These are phyloP conservation scores for Lavandula angustifolia DNA, from an alignment of 257 asterid species.

Conservation along the genomic window DNA sequence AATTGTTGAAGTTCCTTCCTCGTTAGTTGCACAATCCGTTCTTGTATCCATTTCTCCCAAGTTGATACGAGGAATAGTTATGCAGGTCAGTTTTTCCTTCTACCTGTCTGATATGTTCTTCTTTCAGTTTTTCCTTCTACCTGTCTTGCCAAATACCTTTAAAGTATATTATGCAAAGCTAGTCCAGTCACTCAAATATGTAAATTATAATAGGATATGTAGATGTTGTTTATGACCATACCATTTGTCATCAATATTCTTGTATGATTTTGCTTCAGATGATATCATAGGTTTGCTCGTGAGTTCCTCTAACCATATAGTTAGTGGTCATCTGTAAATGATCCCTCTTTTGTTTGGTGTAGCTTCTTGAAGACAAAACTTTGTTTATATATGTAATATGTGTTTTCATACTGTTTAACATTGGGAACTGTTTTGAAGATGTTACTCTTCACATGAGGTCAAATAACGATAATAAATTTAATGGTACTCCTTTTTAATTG, in stretches of 20 bases:
- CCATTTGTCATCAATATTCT: not conserved
- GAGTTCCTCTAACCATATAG: not conserved
- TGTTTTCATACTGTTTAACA: conserved; percentile 18
- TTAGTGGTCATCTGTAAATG: not conserved
- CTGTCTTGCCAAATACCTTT: conserved; percentile 21
- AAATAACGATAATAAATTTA: not conserved
- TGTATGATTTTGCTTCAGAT: conserved; percentile 15
- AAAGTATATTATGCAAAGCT: not conserved
- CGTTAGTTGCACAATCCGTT: conserved; percentile 70
- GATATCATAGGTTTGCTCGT: not conserved
- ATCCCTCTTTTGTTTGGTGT: conserved; percentile 16
- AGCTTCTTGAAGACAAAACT: conserved; percentile 3
- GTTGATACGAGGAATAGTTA: conserved; percentile 78
- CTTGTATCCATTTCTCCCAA: conserved; percentile 82
- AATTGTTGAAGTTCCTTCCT: conserved; percentile 89
- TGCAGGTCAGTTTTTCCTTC: no score
- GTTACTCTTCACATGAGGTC: not conserved
- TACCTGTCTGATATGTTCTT: conserved; percentile 34
- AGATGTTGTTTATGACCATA: not conserved
- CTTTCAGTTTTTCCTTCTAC: conserved; percentile 8
- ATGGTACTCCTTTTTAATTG: not conserved
- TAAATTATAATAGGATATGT: not conserved
- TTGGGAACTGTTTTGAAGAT: not conserved
- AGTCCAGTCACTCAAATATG: conserved; percentile 1
- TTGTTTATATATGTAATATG: not conserved